Conservation (phyloP, 208 protist species). For the Trypanosoma mega region DNA sequence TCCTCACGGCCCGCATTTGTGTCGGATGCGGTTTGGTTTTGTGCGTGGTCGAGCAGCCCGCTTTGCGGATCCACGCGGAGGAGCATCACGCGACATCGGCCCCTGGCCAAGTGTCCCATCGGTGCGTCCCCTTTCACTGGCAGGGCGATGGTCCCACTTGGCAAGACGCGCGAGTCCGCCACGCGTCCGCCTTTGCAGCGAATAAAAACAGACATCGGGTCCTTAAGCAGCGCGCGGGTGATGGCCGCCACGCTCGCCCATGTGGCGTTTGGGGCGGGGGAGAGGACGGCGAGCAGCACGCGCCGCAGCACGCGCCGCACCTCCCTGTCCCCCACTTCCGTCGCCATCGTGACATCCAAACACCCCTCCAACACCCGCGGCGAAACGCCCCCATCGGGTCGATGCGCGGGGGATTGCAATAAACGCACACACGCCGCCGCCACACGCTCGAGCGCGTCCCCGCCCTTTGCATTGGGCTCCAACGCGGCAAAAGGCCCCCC, state of each 20-base stretch:
- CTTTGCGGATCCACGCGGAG: conserved; percentile 57
- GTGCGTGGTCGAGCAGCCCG: conserved; percentile 39
- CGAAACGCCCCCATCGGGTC: not conserved
- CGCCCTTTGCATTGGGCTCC: too few species aligned
- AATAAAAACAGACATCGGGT: not conserved
- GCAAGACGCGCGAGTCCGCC: conserved; percentile 3
- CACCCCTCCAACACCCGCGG: conserved; percentile 27
- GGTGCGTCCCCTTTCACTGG: not conserved
- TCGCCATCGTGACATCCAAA: conserved; percentile 49
- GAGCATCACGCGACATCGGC: conserved; percentile 34
- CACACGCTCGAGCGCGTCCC: conserved; percentile 17
- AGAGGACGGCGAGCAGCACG: too few species aligned
- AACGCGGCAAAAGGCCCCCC: too few species aligned
- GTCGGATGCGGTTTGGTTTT: conserved; percentile 13
- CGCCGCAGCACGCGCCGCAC: conserved; percentile 28
- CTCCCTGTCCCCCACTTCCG: conserved; percentile 47
- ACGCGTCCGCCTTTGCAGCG: not conserved
- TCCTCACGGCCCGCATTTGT: not conserved
- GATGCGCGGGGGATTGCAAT: conserved; percentile 6
- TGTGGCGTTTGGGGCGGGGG: too few species aligned
- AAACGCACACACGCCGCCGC: not conserved
- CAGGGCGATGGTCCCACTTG: not conserved
- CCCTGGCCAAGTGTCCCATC: not conserved
- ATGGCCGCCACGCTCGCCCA: not conserved
- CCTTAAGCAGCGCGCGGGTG: not conserved